phyloP scores from a whole-genome alignment of 441 rosid species.

The Populus hybrid region DNA sequence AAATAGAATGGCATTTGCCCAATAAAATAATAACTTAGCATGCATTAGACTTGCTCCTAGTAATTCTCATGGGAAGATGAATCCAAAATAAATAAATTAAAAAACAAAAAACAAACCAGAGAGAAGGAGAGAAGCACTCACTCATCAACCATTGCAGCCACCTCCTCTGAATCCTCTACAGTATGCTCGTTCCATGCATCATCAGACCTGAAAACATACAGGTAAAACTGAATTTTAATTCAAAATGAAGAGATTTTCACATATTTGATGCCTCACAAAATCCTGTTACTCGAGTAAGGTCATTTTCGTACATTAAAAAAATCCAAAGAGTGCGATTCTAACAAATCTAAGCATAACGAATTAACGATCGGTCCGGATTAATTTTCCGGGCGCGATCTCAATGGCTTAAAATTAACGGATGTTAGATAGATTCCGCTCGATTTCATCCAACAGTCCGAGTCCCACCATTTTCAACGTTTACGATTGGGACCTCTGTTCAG shows the following conservation, averaged over 20 bases:
- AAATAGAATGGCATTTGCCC: neutral
- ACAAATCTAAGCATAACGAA: neutral
- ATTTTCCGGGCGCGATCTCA: neutral
- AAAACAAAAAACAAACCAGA: neutral
- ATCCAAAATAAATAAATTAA: neutral
- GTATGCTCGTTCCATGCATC: constrained; percentile 34
- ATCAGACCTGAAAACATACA: constrained; percentile 21
- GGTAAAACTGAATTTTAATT: neutral
- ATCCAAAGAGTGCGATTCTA: neutral
- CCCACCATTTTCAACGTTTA: neutral
- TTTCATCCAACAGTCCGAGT: neutral
- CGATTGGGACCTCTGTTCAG: neutral
- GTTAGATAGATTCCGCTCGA: neutral
- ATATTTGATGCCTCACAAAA: neutral
- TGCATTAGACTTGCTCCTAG: neutral
- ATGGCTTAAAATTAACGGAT: neutral
- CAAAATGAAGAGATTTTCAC: neutral
- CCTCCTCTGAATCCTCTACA: constrained; percentile 37
- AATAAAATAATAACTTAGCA: neutral
- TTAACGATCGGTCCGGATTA: neutral
- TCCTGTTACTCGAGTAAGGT: neutral
- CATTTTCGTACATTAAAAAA: constrained; percentile 1
- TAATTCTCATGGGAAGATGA: neutral
- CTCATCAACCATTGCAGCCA: constrained; percentile 42
- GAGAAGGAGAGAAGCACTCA: constrained; percentile 15